Base-by-base conservation (phyloP, 805 yeast genomes). In the Saccharomycopsis microspora region DNA sequence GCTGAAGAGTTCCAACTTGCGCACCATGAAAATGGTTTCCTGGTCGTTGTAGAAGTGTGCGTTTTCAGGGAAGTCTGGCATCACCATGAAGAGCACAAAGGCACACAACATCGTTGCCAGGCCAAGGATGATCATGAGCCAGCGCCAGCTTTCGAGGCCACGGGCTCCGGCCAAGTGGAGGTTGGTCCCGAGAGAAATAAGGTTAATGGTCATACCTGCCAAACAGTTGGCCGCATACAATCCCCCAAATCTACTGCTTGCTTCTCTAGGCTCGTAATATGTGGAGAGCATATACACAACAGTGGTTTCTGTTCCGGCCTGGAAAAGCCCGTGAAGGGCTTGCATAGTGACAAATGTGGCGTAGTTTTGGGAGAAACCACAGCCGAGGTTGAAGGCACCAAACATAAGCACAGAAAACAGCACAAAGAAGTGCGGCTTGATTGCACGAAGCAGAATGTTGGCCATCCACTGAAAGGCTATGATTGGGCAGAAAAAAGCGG, bases 141-240 rank as follows among this genome's bases (percentile, higher is more conserved):
- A 10, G 39, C 52, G 11, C 58, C 58, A 47, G 33, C 43, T 5
- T 6, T 37, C 47, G n/a, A 31, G 30, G n/a, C 44, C 44, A 2
- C 39, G 8, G 34, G 84, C 80, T 32, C 83, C 74, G 62, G 82
- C 88, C 49, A 47, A 32, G 35, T 47, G 48, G 5, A 27, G n/a
- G 30, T 47, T 32, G 56, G 82, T 65, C 33, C 75, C 76, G 55
- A 74, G 62, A 50, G 79, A 73, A 50, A 75, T 76, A 55, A 74
- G 77, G 6, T 88, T 86, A 54, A 82, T 80, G 54, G 83, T 81
- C 32, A 85, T 86, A 59, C 90, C 89, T 1, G 88, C 85, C 48
- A 83, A 68, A 52, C 82, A 75, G 4, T 87, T 80, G 42, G 82
- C 76, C 31, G 82, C 68, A 34, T 46, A 82, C 62, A 83, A 81